Conservation (phyloP, 129 eudicot genomes). For the Saposhnikovia divaricata region DNA sequence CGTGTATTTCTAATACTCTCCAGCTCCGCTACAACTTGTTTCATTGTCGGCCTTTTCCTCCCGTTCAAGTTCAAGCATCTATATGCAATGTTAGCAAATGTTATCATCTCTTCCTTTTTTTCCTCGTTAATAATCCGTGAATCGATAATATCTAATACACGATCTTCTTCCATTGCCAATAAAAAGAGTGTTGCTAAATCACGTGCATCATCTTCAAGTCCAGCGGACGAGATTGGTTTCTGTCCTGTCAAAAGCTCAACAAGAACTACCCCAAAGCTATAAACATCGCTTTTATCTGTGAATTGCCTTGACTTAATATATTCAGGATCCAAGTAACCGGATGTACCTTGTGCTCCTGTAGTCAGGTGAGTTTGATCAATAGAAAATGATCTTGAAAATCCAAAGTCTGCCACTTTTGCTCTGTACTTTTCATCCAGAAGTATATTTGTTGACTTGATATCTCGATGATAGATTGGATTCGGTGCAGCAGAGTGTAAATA, state of each 20-base stretch:
- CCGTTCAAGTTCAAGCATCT: background rate
- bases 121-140: background rate
- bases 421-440: background rate
- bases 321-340: background rate
- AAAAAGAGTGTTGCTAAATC: background rate
- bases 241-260: background rate
- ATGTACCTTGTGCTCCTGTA: background rate
- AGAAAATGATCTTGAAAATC: background rate
- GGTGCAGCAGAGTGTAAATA: no score
- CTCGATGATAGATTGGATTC: background rate
- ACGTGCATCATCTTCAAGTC: background rate
- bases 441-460: background rate
- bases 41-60: background rate
- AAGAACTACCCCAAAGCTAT: conserved; percentile 3
- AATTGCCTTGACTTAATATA: background rate
- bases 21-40: background rate
- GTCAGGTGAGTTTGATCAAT: background rate
- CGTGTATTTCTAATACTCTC: background rate
- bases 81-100: background rate
- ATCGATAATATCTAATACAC: background rate
- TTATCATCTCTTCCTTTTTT: background rate
- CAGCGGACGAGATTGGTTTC: background rate
- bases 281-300: background rate
- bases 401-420: conserved; percentile 1
- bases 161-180: background rate